Base-by-base conservation (phyloP, 2,329 filamentous ascomycete species). In the Incumbomyces lentus region DNA sequence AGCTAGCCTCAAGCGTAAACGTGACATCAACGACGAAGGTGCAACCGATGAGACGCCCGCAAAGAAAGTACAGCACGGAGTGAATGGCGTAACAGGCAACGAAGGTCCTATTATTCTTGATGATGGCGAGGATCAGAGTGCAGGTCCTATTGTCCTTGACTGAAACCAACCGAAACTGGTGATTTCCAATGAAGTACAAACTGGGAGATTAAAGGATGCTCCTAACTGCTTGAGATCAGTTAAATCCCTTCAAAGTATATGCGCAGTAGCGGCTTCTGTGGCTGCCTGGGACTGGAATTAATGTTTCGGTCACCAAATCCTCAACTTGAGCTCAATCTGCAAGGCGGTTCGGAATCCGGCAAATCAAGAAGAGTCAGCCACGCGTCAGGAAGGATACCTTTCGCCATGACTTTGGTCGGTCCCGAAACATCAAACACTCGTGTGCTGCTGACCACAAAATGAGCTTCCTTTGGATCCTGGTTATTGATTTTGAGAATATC, bases 401-500 rank as follows among this genome's bases (percentile, higher is more conserved):
- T 8, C 22, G 8, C 22, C 4, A 26, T 26, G 22, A 8, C 22
- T 26, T 26, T 26, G 22, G 5, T 26, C 22, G 8, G 4, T 26
- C 5, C 8, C 22, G 8, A 26, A 26, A 4, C 8, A 8, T 26
- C 22, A 26, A 8, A 38, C 22, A 6, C 12, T 29, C 22, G 29
- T 32, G 16, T n/a, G 29, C 41, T 49, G 12, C 49, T 38, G 7
- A 58, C 49, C 3, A 55, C 37, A 49, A 54, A 59, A 41, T 58
- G 49, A 16, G 52, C 53, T 31, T 68, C 64, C 2, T 55, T 59
- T 3, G 65, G 64, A 42, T 54, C 50, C n/a, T 60, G 60, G 22
- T 50, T 60, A 49, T 68, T 68, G 22, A 67, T 62, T 1, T 59
- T 60, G 1, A 55, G 57, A 40, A 69, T 51, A 55, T 69, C 67